Evolutionary conservation across 1,284 basidiomycete species (phyloP), one percentile per base, ranked within the genome.

Genomic region (Ustanciosporium gigantosporum): DNA sequence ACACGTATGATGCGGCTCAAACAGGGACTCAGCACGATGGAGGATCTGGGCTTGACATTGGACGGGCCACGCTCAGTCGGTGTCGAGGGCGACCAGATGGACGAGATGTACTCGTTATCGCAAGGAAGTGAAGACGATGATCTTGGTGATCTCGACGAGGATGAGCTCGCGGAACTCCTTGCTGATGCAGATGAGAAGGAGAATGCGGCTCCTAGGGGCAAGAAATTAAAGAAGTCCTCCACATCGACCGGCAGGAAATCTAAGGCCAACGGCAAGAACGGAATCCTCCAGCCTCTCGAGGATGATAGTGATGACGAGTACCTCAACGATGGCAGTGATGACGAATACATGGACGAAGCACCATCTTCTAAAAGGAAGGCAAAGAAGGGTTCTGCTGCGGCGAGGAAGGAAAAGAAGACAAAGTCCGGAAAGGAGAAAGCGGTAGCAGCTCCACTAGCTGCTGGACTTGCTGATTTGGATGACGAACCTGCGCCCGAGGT

Each of bases 1-100:
- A 79, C 82, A 20, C 88, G 93, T 13, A 84, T 98, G 7, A 82
- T 94, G 25, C 84, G 86, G 21, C 85, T 98, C 42, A 95, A 96
- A 79, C 85, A 90, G 73, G 86, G 87, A 2, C 82, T 98, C 11
- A 79, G 84, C 19, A 88, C 86, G 5, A 84, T 98, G 46, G 74
- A 77, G 40, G 64, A 75, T 31, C 51, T 73, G n/a, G 77, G 74
- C 15, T 59, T 77, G 29, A 66, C 68, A 5, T 58, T 64, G 3
- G 66, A 70, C 34, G 39, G 36, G 3, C 39, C 45, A 20, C 50
- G 35, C 23, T 29, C 34, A 24, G 41, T 49, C 24, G 45, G 44
- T 27, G 19, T 52, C 16, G 43, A 40, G 13, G 55, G 36, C 37
- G 8, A 22, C 38, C 41, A 59, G 19, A 27, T 32, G 2, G 64